phyloP scores from a whole-genome alignment of 306 rosid genomes.

The Quercus suber region DNA sequence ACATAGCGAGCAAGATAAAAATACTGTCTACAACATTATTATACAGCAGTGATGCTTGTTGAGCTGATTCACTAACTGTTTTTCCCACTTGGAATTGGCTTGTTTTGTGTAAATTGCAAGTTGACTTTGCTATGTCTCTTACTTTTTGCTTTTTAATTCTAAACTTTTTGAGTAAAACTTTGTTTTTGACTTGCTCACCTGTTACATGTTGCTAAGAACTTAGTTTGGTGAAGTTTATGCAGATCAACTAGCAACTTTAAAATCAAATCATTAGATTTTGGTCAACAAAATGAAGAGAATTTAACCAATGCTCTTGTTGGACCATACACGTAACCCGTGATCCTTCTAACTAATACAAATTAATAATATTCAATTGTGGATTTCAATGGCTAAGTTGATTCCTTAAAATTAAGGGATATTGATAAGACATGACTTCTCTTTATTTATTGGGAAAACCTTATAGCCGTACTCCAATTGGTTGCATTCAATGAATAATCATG shows the following conservation, averaged over 20 bases:
- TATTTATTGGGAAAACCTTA: no score
- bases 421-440: no score
- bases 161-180: conserved; percentile 17
- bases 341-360: no score
- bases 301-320: no score
- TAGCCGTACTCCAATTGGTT: no score
- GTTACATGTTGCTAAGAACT: background rate
- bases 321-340: no score
- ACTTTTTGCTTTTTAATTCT: background rate
- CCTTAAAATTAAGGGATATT: no score
- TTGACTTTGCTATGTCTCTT: conserved; percentile 28
- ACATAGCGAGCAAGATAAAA: conserved; percentile 35
- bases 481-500: no score
- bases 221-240: conserved; percentile 12
- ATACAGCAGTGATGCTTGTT: conserved; percentile 27
- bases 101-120: conserved; percentile 23
- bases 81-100: conserved; percentile 21
- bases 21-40: background rate
- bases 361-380: no score
- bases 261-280: conserved; percentile 18
- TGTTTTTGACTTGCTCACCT: conserved; percentile 36
- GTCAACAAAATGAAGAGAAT: background rate
- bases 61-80: conserved; percentile 39
- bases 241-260: conserved; percentile 23
- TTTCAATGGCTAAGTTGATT: no score